Percentiles rank a stretch among this genome's conserved stretches.
Conservation (phyloP, 768 basidiomycete species). For the Amanita pseudoporphyria region DNA sequence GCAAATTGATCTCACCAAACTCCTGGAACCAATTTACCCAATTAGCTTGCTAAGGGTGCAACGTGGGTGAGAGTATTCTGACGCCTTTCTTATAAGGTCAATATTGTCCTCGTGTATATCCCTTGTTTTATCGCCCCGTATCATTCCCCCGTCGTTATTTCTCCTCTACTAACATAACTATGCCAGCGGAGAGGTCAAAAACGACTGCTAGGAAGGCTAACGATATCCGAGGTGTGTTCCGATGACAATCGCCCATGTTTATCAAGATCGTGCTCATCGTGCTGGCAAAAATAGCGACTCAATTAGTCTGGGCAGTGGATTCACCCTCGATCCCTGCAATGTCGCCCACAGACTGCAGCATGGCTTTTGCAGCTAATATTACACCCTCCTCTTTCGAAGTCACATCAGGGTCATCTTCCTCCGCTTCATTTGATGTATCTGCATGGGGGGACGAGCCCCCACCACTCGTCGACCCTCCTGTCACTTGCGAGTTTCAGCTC, state of each 20-base stretch:
- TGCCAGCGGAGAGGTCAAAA: constrained; percentile 8
- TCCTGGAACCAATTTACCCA: constrained; percentile 5
- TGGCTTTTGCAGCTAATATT: constrained; percentile 50
- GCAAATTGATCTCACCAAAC: constrained; percentile 1
- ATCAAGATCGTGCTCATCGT: background rate
- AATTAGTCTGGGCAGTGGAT: constrained; percentile 9
- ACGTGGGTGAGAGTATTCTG: constrained; percentile 6
- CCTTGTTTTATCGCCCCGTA: constrained; percentile 6
- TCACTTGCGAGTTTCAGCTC: constrained; percentile 28
- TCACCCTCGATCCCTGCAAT: background rate
- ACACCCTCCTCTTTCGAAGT: constrained; percentile 46
- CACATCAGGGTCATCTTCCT: background rate
- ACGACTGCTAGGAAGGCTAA: constrained; percentile 1
- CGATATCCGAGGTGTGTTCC: constrained; percentile 2
- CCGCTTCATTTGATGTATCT: background rate
- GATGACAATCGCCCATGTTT: background rate
- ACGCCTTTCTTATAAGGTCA: constrained; percentile 8
- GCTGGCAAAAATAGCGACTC: constrained; percentile 4
- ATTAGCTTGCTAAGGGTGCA: constrained; percentile 2
- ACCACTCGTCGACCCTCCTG: constrained; percentile 23
- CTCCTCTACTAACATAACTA: background rate
- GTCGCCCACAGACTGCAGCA: constrained; percentile 8
- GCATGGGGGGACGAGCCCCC: constrained; percentile 26
- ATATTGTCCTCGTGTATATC: constrained; percentile 4
- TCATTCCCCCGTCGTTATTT: background rate